Conservation (phyloP, 345 rosid genomes). For the Aquilaria malaccensis region DNA sequence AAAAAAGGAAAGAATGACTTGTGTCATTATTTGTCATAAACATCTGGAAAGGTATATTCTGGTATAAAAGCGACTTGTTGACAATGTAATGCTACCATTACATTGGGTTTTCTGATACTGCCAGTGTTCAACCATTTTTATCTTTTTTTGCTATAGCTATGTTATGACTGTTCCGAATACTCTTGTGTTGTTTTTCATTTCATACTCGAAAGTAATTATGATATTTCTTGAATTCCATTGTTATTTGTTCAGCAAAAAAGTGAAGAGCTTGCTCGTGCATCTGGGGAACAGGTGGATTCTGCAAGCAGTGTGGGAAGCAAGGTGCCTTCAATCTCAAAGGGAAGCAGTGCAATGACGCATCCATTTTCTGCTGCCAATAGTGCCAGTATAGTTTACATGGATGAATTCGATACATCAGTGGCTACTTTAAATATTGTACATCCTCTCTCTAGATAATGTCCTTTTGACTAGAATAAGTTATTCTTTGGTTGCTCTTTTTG, state of each 20-base stretch:
- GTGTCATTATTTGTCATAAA: too few species aligned
- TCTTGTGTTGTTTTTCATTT: background rate
- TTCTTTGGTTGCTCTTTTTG: constrained; percentile 6
- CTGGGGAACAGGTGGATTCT: constrained; percentile 60
- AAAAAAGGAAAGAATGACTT: too few species aligned
- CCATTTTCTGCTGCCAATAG: constrained; percentile 33
- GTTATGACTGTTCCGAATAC: background rate
- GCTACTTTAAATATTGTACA: constrained; percentile 76
- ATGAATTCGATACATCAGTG: constrained; percentile 74
- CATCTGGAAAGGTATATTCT: too few species aligned
- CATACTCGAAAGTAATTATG: constrained; percentile 1
- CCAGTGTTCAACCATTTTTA: too few species aligned
- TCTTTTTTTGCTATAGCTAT: too few species aligned
- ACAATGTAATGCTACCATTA: too few species aligned
- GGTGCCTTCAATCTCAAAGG: constrained; percentile 43
- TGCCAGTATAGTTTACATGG: constrained; percentile 33
- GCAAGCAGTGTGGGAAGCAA: constrained; percentile 37
- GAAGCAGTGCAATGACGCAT: constrained; percentile 24
- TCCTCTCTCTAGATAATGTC: constrained; percentile 7
- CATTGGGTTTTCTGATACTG: too few species aligned
- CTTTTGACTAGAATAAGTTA: constrained; percentile 3
- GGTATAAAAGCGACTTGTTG: too few species aligned
- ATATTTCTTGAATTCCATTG: constrained; percentile 2
- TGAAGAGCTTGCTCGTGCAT: constrained; percentile 61
- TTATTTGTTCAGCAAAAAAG: constrained; percentile 50